phyloP scores from a whole-genome alignment of 768 basidiomycete genomes.

The Auricularia cornea region DNA sequence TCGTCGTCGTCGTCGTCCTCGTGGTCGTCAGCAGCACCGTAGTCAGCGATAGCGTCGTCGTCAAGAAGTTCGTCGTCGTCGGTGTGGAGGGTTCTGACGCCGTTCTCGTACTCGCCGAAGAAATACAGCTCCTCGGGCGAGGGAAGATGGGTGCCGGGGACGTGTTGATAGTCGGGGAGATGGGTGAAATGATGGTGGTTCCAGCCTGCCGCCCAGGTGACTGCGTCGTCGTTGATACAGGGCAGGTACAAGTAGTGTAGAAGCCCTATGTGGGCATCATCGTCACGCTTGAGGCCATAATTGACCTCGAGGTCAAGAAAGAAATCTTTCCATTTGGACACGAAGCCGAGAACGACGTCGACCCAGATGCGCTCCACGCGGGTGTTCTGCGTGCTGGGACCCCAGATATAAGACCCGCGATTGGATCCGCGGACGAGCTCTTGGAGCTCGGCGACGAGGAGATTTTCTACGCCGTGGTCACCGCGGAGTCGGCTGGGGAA shows the following conservation, averaged over 20 bases:
- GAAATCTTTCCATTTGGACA: conserved; percentile 36
- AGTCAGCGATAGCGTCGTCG: conserved; percentile 4
- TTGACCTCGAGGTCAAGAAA: conserved; percentile 37
- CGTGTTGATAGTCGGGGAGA: conserved; percentile 13
- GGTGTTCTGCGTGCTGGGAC: conserved; percentile 34
- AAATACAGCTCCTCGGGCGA: conserved; percentile 14
- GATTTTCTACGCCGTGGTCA: conserved; percentile 16
- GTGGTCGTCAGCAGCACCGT: conserved; percentile 18
- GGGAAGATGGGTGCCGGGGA: conserved; percentile 12
- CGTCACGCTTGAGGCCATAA: conserved; percentile 19
- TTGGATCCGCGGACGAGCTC: conserved; percentile 7
- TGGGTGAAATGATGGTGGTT: conserved; percentile 24
- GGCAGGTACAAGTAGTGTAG: conserved; percentile 31
- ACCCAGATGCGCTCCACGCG: conserved; percentile 33
- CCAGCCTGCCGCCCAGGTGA: conserved; percentile 26
- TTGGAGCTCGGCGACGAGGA: conserved; percentile 13
- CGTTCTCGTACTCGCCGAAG: conserved; percentile 26
- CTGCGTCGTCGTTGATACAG: conserved; percentile 23
- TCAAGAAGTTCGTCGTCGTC: conserved; percentile 1
- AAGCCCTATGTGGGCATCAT: conserved; percentile 31
- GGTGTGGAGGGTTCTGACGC: conserved; percentile 18
- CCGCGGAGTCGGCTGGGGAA: conserved; percentile 12
- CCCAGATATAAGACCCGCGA: conserved; percentile 17
- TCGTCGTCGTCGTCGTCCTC: conserved; percentile 12
- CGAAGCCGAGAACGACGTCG: conserved; percentile 28